Evolutionary conservation across 1,284 basidiomycete genomes (phyloP).

Genomic region (Cryptococcus amylolentus): DNA sequence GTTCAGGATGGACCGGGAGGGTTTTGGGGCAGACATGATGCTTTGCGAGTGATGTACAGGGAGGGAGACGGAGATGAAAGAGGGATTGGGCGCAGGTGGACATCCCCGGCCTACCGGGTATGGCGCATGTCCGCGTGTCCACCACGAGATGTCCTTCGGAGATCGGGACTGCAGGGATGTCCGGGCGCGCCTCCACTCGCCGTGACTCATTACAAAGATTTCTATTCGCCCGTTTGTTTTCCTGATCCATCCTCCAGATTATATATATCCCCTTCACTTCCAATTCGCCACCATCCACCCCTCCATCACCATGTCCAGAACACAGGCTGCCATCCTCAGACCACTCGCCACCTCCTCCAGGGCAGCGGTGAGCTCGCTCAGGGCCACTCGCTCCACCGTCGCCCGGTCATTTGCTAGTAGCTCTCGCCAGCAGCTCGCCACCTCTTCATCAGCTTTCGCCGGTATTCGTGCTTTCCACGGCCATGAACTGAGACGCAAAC

Average conservation of each 20-base stretch:
- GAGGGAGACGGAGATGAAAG: neutral
- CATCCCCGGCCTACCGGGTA: too few species aligned
- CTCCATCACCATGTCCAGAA: conserved; percentile 4
- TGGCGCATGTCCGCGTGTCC: too few species aligned
- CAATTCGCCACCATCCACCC: neutral
- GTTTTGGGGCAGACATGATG: conserved; percentile 2
- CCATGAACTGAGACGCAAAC: conserved; percentile 6
- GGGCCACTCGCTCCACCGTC: conserved; percentile 1
- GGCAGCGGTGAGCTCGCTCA: conserved; percentile 1
- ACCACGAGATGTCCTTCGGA: neutral
- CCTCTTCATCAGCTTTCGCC: neutral
- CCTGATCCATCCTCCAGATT: neutral
- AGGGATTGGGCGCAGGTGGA: neutral
- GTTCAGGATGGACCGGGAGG: neutral
- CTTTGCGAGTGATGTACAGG: neutral
- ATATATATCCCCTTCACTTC: neutral
- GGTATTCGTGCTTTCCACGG: conserved; percentile 2
- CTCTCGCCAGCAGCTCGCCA: conserved; percentile 5
- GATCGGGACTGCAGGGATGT: neutral
- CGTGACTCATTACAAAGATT: conserved; percentile 10
- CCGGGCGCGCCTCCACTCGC: neutral
- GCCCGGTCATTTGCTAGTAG: conserved; percentile 17
- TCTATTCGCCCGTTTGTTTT: conserved; percentile 4
- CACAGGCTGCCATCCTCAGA: conserved; percentile 18
- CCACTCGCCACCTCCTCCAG: conserved; percentile 35